Evolutionary conservation across 208 protist genomes (phyloP).

Genomic region (Leishmania tropica): DNA sequence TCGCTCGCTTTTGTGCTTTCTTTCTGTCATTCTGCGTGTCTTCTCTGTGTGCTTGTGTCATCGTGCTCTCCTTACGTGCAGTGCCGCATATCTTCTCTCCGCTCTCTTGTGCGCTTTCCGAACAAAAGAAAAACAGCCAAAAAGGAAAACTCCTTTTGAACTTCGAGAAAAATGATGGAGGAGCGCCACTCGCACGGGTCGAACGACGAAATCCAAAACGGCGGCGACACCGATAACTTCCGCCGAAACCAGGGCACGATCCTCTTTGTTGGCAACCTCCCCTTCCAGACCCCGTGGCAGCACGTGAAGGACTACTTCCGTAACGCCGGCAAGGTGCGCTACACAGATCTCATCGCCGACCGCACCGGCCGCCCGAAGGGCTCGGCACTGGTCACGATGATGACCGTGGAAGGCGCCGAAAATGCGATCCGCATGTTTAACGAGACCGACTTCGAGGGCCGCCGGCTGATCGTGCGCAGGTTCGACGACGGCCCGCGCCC

Average conservation of each 20-base stretch:
- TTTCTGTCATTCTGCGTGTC: conserved; percentile 9
- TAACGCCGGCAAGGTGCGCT: conserved; percentile 80
- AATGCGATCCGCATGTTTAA: conserved; percentile 83
- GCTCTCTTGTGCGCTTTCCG: background rate
- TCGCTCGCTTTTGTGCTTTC: conserved; percentile 7
- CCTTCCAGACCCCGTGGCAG: conserved; percentile 88
- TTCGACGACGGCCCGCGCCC: conserved; percentile 85
- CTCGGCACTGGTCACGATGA: conserved; percentile 87
- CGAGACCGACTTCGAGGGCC: conserved; percentile 89
- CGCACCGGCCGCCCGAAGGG: conserved; percentile 73
- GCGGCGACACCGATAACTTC: conserved; percentile 30
- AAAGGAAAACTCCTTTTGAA: background rate
- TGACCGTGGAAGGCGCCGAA: conserved; percentile 61
- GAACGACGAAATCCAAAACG: conserved; percentile 30
- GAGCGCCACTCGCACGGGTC: conserved; percentile 34
- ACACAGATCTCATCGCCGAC: conserved; percentile 88
- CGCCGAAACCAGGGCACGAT: conserved; percentile 70
- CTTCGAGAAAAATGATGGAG: conserved; percentile 35
- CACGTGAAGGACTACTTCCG: conserved; percentile 90
- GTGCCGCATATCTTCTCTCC: background rate
- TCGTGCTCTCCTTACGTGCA: conserved; percentile 2
- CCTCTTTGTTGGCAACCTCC: conserved; percentile 90
- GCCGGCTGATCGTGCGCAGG: conserved; percentile 82
- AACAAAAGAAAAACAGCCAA: background rate
- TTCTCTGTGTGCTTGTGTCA: background rate